Evolutionary conservation across 805 yeast genomes (phyloP), one percentile per base, ranked within the genome.

Genomic region (Ogataea trehalophila): DNA sequence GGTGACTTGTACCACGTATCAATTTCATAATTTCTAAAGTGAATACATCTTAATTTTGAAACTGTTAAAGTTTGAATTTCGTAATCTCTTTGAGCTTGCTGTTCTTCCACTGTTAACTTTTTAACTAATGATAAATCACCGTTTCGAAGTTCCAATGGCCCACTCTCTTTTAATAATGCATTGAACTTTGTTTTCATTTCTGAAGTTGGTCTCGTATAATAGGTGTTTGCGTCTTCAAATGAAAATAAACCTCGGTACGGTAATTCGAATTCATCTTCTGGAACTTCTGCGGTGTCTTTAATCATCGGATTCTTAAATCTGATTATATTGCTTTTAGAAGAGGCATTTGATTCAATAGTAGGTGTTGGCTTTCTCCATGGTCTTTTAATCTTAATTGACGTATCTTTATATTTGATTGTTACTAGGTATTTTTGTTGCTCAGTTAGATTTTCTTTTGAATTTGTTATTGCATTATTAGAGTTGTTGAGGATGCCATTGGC

Each of bases 1-100:
- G 98, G 98, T 0, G 97, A 83, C 3, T 87, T 79, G 65, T 87
- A 91, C 96, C 97, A 89, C 0, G 97, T 87, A 50, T 85, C 86
- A 26, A 94, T 87, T 61, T 85, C 90, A 63, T 68, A 79, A 39
- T 76, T 76, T 34, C 89, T 79, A 54, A 91, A 81, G 56, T 83
- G 89, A 22, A 91, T 82, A 47, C 77, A 78, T 42, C 76, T 73
- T 38, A 86, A 76, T 48, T 75, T 72, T 22, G 76, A 69, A 44
- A 67, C 59, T 37, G 59, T 62, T 47, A 56, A 59, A 20, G 54
- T 57, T 41, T 51, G 63, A 41, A 33, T 47, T 42, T 57, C 60
- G 46, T 59, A 51, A 40, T 58, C 61, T 29, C 51, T 55, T 36
- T 57, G 57, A 8, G 51, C 57, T 31, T 59, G 44, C 57, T 58